phyloP scores from a whole-genome alignment of 192 early-diverging fungal species.

The Coemansia umbellata region DNA sequence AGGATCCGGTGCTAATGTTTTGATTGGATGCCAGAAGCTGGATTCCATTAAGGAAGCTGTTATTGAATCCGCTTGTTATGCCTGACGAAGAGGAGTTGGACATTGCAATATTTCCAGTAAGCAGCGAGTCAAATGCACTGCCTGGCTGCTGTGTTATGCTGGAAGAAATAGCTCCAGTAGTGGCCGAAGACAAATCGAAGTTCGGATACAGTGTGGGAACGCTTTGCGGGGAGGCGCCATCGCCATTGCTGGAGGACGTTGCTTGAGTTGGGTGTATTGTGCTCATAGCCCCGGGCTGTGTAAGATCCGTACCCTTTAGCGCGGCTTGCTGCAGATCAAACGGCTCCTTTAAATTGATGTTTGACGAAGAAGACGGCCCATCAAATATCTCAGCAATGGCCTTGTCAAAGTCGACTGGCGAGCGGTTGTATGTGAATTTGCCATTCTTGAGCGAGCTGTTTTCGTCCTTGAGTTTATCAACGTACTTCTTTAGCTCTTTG shows the following conservation, averaged over 20 bases:
- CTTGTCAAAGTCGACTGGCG: slow-evolving; percentile 39
- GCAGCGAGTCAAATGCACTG: background rate
- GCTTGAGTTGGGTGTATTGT: slow-evolving; percentile 3
- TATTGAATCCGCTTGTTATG: slow-evolving; percentile 15
- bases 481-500: slow-evolving; percentile 24
- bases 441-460: slow-evolving; percentile 30
- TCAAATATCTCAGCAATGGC: slow-evolving; percentile 38
- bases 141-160: slow-evolving; percentile 4
- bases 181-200: slow-evolving; percentile 6
- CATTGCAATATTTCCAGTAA: slow-evolving; percentile 11
- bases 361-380: background rate
- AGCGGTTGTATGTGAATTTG: slow-evolving; percentile 38
- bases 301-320: slow-evolving; percentile 23
- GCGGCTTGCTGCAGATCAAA: slow-evolving; percentile 43
- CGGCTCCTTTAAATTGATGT: slow-evolving; percentile 15
- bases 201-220: slow-evolving; percentile 25
- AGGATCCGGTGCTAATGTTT: slow-evolving; percentile 46
- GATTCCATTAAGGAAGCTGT: slow-evolving; percentile 29
- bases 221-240: slow-evolving; percentile 27
- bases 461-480: slow-evolving; percentile 38
- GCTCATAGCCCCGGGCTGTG: slow-evolving; percentile 28
- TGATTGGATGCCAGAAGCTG: slow-evolving; percentile 46
- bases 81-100: slow-evolving; percentile 4
- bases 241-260: background rate
- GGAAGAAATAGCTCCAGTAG: slow-evolving; percentile 2